Base-by-base conservation (phyloP, 805 yeast species). In the Candida gorgasii region DNA sequence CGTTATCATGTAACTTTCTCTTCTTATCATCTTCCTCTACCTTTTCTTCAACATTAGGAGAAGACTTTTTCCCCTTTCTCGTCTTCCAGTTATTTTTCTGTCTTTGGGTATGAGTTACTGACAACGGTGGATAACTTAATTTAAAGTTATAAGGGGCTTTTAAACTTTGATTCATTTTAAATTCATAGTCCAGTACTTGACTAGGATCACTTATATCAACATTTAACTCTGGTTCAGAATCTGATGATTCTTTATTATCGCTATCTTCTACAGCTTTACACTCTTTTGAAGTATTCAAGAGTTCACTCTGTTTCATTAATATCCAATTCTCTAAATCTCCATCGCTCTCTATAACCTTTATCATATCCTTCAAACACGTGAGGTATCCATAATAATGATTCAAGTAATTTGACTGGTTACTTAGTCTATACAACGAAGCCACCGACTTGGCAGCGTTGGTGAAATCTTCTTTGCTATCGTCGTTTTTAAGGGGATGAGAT, bases 361-460 rank as follows among this genome's bases (percentile, higher is more conserved):
- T 52, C 17, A 83, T 49, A 47, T 84, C 89, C 45, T 81, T 77
- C 2, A 84, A 47, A 51, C 86, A 81, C 23, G 76, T 78, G 32
- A 81, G 53, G 52, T 84, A 84, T 0, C 90, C 90, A 43, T 72
- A 73, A 39, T 75, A 71, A 39, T 69, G 71, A 8, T 75, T 54
- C 18, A 79, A 51, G 4, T 75, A 59, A 33, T 66, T 73, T 37
- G 80, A 72, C 37, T 75, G 73, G 47, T 77, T 80, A 7, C 87
- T 77, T 4, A 82, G 59, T 37, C 87, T 62, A 51, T 84, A 85
- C 20, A 84, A 65, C 11, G 82, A 52, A 3, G 75, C 72, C 32
- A 70, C 73, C 2, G 72, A 63, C 38, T 59, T 62, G 30, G 76
- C 76, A 20, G 76, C 74, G 33, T 33, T 54, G 9, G 73, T 61